Conservation (phyloP, 768 basidiomycete genomes). For the Crassisporium funariophilum region DNA sequence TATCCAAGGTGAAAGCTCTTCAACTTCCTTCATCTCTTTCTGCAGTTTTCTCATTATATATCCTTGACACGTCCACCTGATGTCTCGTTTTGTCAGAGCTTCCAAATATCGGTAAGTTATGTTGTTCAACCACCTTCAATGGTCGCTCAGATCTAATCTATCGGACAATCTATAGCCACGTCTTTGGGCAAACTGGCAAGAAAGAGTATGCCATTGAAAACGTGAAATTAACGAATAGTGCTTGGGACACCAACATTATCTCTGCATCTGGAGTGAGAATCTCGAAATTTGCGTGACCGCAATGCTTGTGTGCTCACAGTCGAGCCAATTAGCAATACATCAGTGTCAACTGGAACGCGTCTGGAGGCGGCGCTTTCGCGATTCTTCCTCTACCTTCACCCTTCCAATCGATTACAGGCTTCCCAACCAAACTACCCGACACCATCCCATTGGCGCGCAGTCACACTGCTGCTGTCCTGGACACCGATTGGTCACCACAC, state of each 20-base stretch:
- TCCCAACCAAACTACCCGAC: conserved; percentile 87
- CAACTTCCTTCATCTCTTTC: background rate
- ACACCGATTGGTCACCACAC: conserved; percentile 96
- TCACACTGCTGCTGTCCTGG: conserved; percentile 82
- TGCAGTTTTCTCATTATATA: background rate
- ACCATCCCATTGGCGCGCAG: conserved; percentile 89
- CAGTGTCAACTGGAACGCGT: conserved; percentile 92
- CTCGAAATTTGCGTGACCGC: conserved; percentile 6
- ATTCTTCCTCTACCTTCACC: conserved; percentile 85
- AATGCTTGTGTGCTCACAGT: conserved; percentile 3
- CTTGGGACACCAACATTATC: conserved; percentile 96
- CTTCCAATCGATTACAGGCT: conserved; percentile 50
- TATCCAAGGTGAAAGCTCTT: conserved; percentile 6
- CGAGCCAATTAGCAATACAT: conserved; percentile 64
- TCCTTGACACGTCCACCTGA: conserved; percentile 25
- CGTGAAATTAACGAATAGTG: conserved; percentile 82
- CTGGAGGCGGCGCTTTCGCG: conserved; percentile 93
- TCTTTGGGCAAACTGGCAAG: conserved; percentile 87
- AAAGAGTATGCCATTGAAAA: conserved; percentile 83
- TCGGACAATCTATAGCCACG: conserved; percentile 59
- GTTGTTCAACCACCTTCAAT: conserved; percentile 2
- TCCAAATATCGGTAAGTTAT: conserved; percentile 82
- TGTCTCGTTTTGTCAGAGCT: conserved; percentile 86
- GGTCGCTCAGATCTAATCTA: conserved; percentile 15
- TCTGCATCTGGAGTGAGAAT: conserved; percentile 75